Evolutionary conservation across 2,329 filamentous ascomycete genomes (phyloP).

Genomic region (Neofusicoccum umdonicola): DNA sequence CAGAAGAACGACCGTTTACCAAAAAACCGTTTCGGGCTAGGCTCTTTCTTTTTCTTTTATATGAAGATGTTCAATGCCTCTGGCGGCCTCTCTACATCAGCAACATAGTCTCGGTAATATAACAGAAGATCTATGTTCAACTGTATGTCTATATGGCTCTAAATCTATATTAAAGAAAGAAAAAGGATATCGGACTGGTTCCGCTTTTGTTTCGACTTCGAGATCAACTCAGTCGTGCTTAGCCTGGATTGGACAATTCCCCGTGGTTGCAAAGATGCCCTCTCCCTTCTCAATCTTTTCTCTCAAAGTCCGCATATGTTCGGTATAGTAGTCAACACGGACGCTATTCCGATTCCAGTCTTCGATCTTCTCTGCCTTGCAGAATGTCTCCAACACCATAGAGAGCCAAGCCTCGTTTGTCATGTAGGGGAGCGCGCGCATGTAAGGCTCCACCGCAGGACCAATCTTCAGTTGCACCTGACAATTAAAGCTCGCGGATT

Average conservation of each 20-base stretch:
- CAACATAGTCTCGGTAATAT: no score
- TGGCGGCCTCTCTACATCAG: no score
- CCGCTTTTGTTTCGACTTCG: not conserved
- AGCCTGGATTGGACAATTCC: not conserved
- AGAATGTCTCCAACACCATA: not conserved
- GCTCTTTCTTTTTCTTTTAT: no score
- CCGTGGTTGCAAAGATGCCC: not conserved
- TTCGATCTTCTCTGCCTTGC: not conserved
- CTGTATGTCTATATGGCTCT: no score
- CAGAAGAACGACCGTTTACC: no score
- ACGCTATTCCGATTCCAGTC: not conserved
- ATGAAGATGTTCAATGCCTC: no score
- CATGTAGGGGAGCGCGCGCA: not conserved
- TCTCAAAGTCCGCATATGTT: not conserved
- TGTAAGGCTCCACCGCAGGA: not conserved
- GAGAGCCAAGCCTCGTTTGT: not conserved
- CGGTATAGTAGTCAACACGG: not conserved
- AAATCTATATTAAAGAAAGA: no score
- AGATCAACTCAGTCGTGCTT: not conserved
- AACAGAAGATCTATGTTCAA: no score
- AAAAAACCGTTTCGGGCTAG: no score
- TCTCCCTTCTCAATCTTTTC: not conserved
- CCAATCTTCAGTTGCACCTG: not conserved
- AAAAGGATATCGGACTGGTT: no score
- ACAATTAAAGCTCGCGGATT: not conserved